Evolutionary conservation across 2,329 filamentous ascomycete species (phyloP).

Genomic region (Apiospora kogelbergensis): DNA sequence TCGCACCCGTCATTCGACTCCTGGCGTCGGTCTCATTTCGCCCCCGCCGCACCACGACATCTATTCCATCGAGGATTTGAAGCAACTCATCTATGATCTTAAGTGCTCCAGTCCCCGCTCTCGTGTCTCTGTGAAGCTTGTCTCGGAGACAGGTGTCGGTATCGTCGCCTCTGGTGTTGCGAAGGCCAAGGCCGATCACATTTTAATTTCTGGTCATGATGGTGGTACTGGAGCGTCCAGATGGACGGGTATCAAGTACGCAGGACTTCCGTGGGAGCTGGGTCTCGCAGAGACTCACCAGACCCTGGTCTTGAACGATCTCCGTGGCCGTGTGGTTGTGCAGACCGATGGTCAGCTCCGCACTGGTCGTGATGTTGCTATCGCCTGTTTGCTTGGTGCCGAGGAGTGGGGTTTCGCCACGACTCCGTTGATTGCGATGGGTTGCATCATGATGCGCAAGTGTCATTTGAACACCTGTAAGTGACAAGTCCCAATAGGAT

Average conservation of each 20-base stretch:
- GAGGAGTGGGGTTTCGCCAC: slow-evolving; percentile 98
- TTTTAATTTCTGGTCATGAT: slow-evolving; percentile 94
- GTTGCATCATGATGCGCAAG: slow-evolving; percentile 92
- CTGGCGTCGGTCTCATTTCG: slow-evolving; percentile 93
- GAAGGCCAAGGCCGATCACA: slow-evolving; percentile 96
- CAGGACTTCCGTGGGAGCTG: slow-evolving; percentile 93
- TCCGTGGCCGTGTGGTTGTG: slow-evolving; percentile 91
- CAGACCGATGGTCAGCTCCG: slow-evolving; percentile 94
- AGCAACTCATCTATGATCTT: slow-evolving; percentile 95
- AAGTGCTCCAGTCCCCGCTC: slow-evolving; percentile 95
- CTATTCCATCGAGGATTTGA: slow-evolving; percentile 96
- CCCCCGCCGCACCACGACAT: slow-evolving; percentile 97
- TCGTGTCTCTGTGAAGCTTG: slow-evolving; percentile 93
- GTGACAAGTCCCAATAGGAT: no score
- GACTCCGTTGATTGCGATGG: slow-evolving; percentile 92
- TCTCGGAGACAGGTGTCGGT: slow-evolving; percentile 95
- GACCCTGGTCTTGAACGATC: slow-evolving; percentile 91
- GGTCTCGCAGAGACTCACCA: slow-evolving; percentile 97
- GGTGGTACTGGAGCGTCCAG: slow-evolving; percentile 94
- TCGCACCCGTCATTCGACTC: slow-evolving; percentile 91
- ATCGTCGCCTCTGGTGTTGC: slow-evolving; percentile 97
- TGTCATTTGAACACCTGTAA: slow-evolving; percentile 48
- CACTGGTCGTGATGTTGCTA: slow-evolving; percentile 89
- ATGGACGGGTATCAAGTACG: slow-evolving; percentile 99
- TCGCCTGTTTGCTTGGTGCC: slow-evolving; percentile 93